These are phyloP conservation scores for Cafeteria roenbergensis DNA, from an alignment of 108 stramenopile species.

Conservation along the genomic window DNA sequence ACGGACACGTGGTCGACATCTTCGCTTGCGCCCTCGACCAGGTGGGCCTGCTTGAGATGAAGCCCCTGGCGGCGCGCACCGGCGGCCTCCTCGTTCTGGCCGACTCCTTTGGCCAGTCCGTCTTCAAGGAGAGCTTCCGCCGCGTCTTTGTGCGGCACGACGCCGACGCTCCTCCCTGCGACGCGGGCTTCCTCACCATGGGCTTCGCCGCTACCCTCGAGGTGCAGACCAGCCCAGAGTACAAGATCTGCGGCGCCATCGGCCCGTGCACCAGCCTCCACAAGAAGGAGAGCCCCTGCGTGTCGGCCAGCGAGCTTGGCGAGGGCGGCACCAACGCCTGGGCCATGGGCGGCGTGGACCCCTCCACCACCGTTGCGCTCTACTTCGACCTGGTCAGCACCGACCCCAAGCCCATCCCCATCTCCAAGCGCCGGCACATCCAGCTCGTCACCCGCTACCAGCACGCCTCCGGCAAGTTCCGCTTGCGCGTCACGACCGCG, in stretches of 20 bases:
- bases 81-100: constrained; percentile 91
- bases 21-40: constrained; percentile 96
- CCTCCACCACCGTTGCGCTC: constrained; percentile 81
- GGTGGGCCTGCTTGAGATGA: constrained; percentile 93
- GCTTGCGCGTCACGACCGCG: constrained; percentile 82
- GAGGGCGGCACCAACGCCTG: constrained; percentile 92
- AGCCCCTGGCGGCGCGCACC: constrained; percentile 70
- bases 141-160: constrained; percentile 67
- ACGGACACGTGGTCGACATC: constrained; percentile 80
- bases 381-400: constrained; percentile 70
- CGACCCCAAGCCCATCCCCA: constrained; percentile 26
- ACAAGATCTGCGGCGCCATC: constrained; percentile 67
- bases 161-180: constrained; percentile 54
- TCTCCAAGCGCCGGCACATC: constrained; percentile 63
- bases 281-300: constrained; percentile 67
- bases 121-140: constrained; percentile 91
- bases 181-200: constrained; percentile 69
- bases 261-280: constrained; percentile 60
- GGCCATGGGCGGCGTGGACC: constrained; percentile 85
- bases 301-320: constrained; percentile 84
- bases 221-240: constrained; percentile 75
- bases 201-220: constrained; percentile 81
- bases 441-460: constrained; percentile 97
- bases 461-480: constrained; percentile 68
- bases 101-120: constrained; percentile 81